Evolutionary conservation across 495 filamentous ascomycete genomes (phyloP).

Genomic region (Trichoderma gamsii): DNA sequence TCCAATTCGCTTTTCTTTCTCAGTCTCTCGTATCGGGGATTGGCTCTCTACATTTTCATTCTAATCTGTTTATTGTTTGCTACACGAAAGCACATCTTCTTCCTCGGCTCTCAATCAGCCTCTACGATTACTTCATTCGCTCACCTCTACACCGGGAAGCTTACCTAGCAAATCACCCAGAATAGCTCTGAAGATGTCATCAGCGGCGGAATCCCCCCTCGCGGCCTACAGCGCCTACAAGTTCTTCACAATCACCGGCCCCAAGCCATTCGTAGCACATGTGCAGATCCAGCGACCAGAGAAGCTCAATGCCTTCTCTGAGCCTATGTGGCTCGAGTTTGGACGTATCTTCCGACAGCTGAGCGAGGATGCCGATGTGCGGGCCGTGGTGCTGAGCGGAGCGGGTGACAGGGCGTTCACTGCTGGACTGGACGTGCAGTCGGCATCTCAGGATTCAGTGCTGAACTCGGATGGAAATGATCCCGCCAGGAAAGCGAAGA

Average conservation of each 20-base stretch:
- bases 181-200: neutral
- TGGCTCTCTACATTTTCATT: neutral
- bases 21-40: neutral
- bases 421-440: conserved; percentile 73
- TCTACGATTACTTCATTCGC: neutral
- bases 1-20: neutral
- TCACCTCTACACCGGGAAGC: neutral
- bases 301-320: conserved; percentile 87
- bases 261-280: conserved; percentile 69
- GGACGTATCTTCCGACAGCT: conserved; percentile 64
- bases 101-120: neutral
- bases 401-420: conserved; percentile 82
- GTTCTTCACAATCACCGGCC: conserved; percentile 66
- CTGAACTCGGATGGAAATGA: conserved; percentile 40
- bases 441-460: conserved; percentile 42
- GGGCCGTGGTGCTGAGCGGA: conserved; percentile 75
- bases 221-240: conserved; percentile 43
- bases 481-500: conserved; percentile 58
- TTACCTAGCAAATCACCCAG: neutral
- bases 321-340: conserved; percentile 88
- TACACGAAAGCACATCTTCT: neutral
- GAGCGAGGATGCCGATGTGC: conserved; percentile 64
- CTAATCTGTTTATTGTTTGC: neutral
- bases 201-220: neutral
- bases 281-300: conserved; percentile 87